Evolutionary conservation across 2,329 filamentous ascomycete species (phyloP).

Genomic region (Trichoderma harzianum): DNA sequence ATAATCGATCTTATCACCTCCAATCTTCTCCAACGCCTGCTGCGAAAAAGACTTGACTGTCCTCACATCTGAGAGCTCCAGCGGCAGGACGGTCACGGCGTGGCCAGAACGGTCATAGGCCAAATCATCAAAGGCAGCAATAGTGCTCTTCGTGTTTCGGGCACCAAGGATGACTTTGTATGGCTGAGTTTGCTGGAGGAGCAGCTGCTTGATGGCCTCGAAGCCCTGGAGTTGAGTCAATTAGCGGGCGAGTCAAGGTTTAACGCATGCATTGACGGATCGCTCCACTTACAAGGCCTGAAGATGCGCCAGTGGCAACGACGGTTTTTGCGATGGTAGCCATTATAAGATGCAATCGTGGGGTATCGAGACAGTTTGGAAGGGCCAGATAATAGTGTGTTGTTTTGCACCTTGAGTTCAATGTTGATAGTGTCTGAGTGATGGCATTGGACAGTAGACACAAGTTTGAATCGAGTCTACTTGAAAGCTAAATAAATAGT

Average conservation of each 20-base stretch:
- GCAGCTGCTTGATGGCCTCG: constrained; percentile 50
- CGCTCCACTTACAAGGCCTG: constrained; percentile 40
- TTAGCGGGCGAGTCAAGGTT: background rate
- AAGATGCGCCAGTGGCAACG: constrained; percentile 49
- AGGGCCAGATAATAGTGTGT: background rate
- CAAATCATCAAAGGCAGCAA: constrained; percentile 41
- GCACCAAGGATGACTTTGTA: constrained; percentile 50
- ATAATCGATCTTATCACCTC: constrained; percentile 43
- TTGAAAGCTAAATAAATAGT: background rate
- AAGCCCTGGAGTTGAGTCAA: constrained; percentile 40
- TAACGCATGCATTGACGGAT: background rate
- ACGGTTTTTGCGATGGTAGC: constrained; percentile 44
- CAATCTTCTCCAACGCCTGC: constrained; percentile 41
- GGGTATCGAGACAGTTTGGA: background rate
- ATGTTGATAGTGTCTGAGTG: background rate
- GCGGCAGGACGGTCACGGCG: constrained; percentile 43
- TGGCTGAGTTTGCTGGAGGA: constrained; percentile 40
- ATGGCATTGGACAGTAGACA: background rate
- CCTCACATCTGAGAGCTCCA: constrained; percentile 46
- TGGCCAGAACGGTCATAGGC: constrained; percentile 40
- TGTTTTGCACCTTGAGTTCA: background rate
- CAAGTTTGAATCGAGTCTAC: background rate
- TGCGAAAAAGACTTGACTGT: constrained; percentile 46
- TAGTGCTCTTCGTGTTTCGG: constrained; percentile 40
- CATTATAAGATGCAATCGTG: constrained; percentile 28